A percentile compares a stretch with the other conserved stretches of the same genome.
These are phyloP conservation scores for Trichoderma semiorbis DNA, from an alignment of 2,329 filamentous ascomycete species.

Conservation along the genomic window DNA sequence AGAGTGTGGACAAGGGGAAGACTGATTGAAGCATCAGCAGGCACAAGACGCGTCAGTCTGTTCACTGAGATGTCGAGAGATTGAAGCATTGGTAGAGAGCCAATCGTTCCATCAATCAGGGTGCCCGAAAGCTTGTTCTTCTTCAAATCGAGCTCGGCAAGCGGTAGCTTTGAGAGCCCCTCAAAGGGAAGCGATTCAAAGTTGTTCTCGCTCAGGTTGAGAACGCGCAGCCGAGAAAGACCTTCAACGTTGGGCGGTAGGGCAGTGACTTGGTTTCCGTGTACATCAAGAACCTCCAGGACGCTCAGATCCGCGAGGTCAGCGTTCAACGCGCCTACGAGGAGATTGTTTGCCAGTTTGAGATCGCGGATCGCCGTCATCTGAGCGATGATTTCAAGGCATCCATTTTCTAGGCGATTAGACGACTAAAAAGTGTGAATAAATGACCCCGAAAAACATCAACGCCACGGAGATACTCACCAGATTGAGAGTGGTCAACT, in stretches of 20 bases:
- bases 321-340: constrained; percentile 64
- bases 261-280: constrained; percentile 71
- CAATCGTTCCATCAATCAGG: constrained; percentile 62
- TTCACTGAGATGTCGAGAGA: constrained; percentile 77
- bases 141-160: constrained; percentile 69
- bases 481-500: constrained; percentile 78
- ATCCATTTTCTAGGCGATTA: constrained; percentile 72
- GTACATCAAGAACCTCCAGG: constrained; percentile 78
- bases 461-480: constrained; percentile 43
- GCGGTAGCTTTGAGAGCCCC: constrained; percentile 60
- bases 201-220: constrained; percentile 79
- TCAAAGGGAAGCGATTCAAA: constrained; percentile 70
- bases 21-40: constrained; percentile 45
- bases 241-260: constrained; percentile 66
- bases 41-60: constrained; percentile 56
- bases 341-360: constrained; percentile 72
- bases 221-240: constrained; percentile 64
- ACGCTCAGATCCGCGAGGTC: constrained; percentile 61
- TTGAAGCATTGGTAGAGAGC: constrained; percentile 62
- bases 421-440: constrained; percentile 56
- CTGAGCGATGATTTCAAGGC: constrained; percentile 69
- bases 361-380: constrained; percentile 72
- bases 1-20: constrained; percentile 72
- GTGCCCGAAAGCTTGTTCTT: constrained; percentile 76
- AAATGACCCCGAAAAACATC: not conserved